Evolutionary conservation across 176 grass and related monocot genomes (phyloP), one percentile per base, ranked within the genome.

Genomic region (Carex scoparia): DNA sequence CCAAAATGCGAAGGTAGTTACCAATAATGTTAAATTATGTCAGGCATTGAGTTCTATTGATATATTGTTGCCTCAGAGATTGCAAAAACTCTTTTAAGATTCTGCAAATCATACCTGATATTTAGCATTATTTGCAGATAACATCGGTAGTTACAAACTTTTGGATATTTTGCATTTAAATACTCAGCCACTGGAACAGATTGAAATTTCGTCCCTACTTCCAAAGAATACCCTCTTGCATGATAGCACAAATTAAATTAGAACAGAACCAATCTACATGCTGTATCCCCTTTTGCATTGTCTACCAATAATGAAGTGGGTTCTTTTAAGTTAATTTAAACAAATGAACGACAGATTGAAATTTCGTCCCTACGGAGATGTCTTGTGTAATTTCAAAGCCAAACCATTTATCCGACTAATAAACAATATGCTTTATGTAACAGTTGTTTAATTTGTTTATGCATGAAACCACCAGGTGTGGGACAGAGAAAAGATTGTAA

Each of bases 401-500:
- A 42, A 9, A 42, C 15, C 28, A 12, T 1, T 53, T 53, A 2
- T 51, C 54, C 3, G 4, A 15, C 5, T 67, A 10, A 83, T 83
- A 68, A 54, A 83, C 4, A 19, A 28, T 69, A 69, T 51, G n/a
- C 14, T 67, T 66, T 49, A 55, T 46, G 16, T n/a, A 60, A 63
- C 55, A 23, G 68, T 40, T 40, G 38, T 40, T 40, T 40, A 40
- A 40, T 40, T 40, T 40, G 38, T 40, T 40, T 40, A 40, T 40
- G 38, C 38, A 61, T 76, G 51, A 28, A 58, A 70, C 16, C 14
- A 23, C 18, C 68, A 91, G 89, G 93, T 95, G 5, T 98, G 96
- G 96, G 87, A 98, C 88, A 81, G 88, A 66, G 91, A 98, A 80
- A 98, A 98, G 85, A 81, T 95, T 46, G 87, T 95, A 69, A 89